Evolutionary conservation across 1,284 basidiomycete genomes (phyloP), one percentile per base, ranked within the genome.

Genomic region (Malassezia furfur): DNA sequence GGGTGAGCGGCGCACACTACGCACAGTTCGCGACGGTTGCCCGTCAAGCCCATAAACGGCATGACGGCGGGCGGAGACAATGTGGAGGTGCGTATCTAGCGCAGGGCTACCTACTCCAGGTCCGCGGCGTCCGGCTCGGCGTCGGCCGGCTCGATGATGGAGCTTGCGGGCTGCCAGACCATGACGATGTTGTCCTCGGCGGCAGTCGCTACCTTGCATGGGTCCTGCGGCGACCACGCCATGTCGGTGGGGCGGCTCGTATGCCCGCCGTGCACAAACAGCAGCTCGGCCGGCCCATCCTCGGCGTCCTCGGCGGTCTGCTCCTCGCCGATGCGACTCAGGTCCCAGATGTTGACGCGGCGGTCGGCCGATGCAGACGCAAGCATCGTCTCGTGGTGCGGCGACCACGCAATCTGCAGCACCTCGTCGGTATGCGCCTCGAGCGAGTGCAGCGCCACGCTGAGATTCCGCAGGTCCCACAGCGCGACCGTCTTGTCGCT

Each of bases 251-350:
- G 68, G 5, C 71, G 47, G 21, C 63, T 63, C 9, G 70, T 74
- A 48, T 74, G 72, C 2, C 72, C 72, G 19, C 72, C 72, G 39
- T 74, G 72, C 0, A 73, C 68, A 51, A 74, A 74, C 30, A 74
- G 57, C 8, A 74, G 51, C 44, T 74, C 72, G 2, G 93, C 91
- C 3, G 94, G 63, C 7, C 94, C 93, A 71, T 98, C 93, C 76
- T 98, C 94, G 49, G 90, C 88, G 71, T 98, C 93, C 66, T 98
- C 93, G 2, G 93, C 91, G 0, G 88, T 89, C 76, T 98, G 93
- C 76, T 98, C 94, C 48, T 86, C 83, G 1, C 93, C 93, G 62
- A 98, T 96, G 63, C 86, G 83, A 36, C 84, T 82, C 49, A 96
- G 77, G 78, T 99, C 91, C 94, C 94, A 99, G 48, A 98, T 80